Base-by-base conservation (phyloP, 768 basidiomycete genomes). In the Podaxis sp. region DNA sequence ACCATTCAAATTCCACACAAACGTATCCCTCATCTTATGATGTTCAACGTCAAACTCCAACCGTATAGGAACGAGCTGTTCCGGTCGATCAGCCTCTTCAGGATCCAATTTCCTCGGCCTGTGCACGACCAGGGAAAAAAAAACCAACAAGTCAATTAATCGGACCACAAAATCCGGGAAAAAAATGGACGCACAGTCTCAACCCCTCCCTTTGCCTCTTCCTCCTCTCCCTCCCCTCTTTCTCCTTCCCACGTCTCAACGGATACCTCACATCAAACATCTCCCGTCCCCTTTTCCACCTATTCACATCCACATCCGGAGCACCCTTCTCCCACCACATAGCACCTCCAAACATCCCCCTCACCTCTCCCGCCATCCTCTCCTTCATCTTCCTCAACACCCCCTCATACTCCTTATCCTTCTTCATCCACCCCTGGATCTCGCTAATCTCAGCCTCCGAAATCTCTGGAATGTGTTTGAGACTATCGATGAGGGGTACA, bases 1-100 rank as follows among this genome's bases (percentile, higher is more conserved):
- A 97, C 96, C 96, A 66, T 91, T 90, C 50, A 96, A 75, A 70
- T 99, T 97, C 97, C 96, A 99, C 50, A 97, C 85, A 76, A 99
- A 98, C 0, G 96, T 95, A 72, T 99, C 97, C 28, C 95, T 86
- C 81, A 98, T 89, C 76, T 90, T 92, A 71, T 92, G 89, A 69
- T 93, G 91, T 61, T 98, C 97, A 53, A 96, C 89, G 68, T 99
- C 97, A 69, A 98, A 88, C 73, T 99, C 97, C 56, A 99, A 80
- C n/a, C 97, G 87, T 44, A 99, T 90, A 2, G 97, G 97, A 3
- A 99, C 89, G 28, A 99, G 88, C 68, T 87, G 82, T 70, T 99
- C 97, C 12, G 84, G 82, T 28, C 82, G 78, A 66, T 86, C 82
- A 4, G 84, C 84, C 37, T 88, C 82, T 57, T 85, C 82, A 5